These are phyloP conservation scores for Atkinsonella texensis DNA, from an alignment of 2,329 filamentous ascomycete species.

Conservation along the genomic window DNA sequence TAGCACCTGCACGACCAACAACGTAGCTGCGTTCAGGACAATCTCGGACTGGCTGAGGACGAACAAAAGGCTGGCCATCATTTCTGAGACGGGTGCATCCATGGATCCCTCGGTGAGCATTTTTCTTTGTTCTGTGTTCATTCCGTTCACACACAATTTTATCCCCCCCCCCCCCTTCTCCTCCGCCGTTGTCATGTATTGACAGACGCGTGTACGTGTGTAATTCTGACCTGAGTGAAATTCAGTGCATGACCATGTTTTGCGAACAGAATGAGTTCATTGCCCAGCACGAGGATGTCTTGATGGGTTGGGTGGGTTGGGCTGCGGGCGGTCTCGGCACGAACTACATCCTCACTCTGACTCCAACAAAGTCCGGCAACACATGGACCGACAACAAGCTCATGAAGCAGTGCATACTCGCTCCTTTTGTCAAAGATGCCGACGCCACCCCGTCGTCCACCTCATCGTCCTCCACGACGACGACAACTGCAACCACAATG, in stretches of 20 bases:
- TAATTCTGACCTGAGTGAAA: background rate
- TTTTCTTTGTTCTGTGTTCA: background rate
- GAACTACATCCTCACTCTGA: slow-evolving; percentile 31
- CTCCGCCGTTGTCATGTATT: background rate
- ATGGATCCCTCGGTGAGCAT: slow-evolving; percentile 25
- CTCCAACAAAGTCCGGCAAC: slow-evolving; percentile 18
- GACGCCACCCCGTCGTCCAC: background rate
- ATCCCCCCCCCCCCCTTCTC: too few relatives aligned
- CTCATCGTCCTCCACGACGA: background rate
- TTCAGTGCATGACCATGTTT: slow-evolving; percentile 29
- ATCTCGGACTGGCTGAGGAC: slow-evolving; percentile 34
- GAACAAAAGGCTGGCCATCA: slow-evolving; percentile 34
- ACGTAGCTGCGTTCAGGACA: slow-evolving; percentile 33
- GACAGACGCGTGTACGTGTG: background rate
- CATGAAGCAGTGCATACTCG: slow-evolving; percentile 30
- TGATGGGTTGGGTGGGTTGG: slow-evolving; percentile 34
- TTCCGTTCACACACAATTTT: too few relatives aligned
- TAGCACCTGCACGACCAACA: slow-evolving; percentile 39
- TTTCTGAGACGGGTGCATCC: slow-evolving; percentile 41
- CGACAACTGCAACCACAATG: background rate
- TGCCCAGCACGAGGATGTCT: slow-evolving; percentile 33
- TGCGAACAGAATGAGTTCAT: slow-evolving; percentile 35
- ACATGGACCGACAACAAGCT: slow-evolving; percentile 26
- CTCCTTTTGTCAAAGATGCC: slow-evolving; percentile 15
- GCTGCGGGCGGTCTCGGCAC: slow-evolving; percentile 31